Conservation (phyloP, 2,329 filamentous ascomycete species). For the Trichophyton mentagrophytes region DNA sequence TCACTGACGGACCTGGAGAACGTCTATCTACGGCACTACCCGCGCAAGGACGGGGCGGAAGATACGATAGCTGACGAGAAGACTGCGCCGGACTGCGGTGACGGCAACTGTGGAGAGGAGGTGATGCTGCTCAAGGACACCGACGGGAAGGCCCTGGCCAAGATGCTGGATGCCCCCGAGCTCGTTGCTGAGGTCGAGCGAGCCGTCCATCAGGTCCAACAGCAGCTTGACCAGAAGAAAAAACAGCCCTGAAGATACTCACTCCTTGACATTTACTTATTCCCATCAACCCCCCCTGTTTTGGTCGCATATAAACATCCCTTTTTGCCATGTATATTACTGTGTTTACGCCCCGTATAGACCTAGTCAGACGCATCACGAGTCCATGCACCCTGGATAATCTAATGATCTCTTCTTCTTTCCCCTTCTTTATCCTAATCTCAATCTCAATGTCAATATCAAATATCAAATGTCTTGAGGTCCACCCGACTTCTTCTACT, state of each 20-base stretch:
- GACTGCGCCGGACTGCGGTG: slow-evolving; percentile 10
- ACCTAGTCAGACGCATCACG: neutral
- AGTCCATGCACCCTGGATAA: neutral
- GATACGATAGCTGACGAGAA: slow-evolving; percentile 14
- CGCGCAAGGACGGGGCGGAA: slow-evolving; percentile 21
- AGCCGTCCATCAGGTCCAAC: slow-evolving; percentile 59
- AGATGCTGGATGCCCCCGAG: slow-evolving; percentile 54
- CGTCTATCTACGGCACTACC: slow-evolving; percentile 47
- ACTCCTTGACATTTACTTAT: neutral
- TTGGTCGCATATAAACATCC: neutral
- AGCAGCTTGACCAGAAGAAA: slow-evolving; percentile 22
- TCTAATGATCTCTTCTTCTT: neutral
- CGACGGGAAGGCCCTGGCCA: slow-evolving; percentile 46
- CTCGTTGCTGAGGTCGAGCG: slow-evolving; percentile 61
- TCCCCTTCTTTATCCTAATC: too few species aligned
- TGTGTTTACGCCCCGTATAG: neutral
- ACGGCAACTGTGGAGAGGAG: slow-evolving; percentile 27
- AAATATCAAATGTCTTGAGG: too few species aligned
- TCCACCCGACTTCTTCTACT: too few species aligned
- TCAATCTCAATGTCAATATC: too few species aligned
- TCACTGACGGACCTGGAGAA: slow-evolving; percentile 60
- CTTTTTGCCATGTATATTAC: neutral
- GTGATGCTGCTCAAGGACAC: slow-evolving; percentile 32
- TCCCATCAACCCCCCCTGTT: neutral
- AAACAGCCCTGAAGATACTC: slow-evolving; percentile 1